Evolutionary conservation across 768 basidiomycete genomes (phyloP).

Genomic region (Hericium alpestre): DNA sequence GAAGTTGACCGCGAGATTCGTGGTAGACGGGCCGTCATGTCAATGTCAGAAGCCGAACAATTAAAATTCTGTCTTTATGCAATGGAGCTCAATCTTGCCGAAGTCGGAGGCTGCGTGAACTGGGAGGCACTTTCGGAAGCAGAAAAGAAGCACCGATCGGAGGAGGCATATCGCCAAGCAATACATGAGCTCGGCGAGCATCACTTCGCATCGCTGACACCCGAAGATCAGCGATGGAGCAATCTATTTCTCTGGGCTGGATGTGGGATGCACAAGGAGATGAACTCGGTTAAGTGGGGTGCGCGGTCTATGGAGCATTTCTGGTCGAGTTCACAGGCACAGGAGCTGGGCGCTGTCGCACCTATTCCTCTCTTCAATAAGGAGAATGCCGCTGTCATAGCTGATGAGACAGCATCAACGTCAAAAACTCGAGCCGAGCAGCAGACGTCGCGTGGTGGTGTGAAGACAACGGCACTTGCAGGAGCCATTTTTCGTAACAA

Average conservation of each 20-base stretch:
- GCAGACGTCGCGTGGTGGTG: background rate
- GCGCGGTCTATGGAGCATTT: background rate
- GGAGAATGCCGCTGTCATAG: background rate
- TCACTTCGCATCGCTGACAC: background rate
- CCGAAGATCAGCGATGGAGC: background rate
- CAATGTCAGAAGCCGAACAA: background rate
- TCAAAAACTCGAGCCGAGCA: background rate
- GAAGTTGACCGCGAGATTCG: background rate
- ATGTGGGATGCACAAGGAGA: constrained; percentile 12
- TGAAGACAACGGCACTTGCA: no score
- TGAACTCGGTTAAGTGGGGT: constrained; percentile 10
- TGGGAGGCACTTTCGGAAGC: background rate
- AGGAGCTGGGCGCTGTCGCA: background rate
- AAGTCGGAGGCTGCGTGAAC: background rate
- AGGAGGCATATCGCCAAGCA: background rate
- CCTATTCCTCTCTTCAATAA: background rate
- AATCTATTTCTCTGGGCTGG: constrained; percentile 5
- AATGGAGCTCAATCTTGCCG: background rate
- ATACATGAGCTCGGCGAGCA: background rate
- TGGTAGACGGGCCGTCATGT: background rate
- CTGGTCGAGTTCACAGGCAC: background rate
- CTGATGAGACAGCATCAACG: background rate
- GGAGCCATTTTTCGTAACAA: no score
- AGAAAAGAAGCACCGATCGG: background rate
- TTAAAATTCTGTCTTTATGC: background rate